phyloP scores from a whole-genome alignment of 2,329 filamentous ascomycete species.

The Colletotrichum graminicola region DNA sequence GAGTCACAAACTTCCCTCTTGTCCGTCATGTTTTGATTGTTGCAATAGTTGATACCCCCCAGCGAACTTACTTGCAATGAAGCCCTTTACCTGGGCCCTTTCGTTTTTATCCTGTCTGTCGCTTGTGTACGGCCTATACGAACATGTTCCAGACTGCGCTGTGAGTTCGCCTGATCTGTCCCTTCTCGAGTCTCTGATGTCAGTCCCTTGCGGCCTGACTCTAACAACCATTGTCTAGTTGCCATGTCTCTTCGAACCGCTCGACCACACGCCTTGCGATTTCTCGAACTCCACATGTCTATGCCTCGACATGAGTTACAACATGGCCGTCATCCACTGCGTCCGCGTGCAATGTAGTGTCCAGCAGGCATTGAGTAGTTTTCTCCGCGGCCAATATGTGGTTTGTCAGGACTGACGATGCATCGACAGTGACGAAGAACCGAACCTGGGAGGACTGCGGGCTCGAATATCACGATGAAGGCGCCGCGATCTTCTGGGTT shows the following conservation, averaged over 20 bases:
- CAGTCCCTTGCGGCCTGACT: not conserved
- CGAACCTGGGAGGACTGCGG: conserved; percentile 30
- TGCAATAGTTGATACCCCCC: not conserved
- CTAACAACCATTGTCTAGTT: not conserved
- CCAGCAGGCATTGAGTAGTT: conserved; percentile 29
- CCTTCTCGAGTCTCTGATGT: no score
- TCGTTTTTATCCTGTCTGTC: conserved; percentile 17
- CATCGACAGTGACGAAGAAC: conserved; percentile 25
- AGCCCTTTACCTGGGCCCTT: conserved; percentile 11
- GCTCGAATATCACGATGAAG: conserved; percentile 26
- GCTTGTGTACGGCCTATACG: conserved; percentile 30
- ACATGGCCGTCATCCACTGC: conserved; percentile 36
- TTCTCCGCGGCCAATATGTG: not conserved
- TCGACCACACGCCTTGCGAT: conserved; percentile 32
- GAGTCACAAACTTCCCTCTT: not conserved
- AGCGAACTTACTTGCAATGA: conserved; percentile 11
- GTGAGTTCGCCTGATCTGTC: not conserved
- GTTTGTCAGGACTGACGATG: not conserved
- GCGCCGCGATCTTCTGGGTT: conserved; percentile 3
- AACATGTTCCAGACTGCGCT: conserved; percentile 32
- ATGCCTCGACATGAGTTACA: conserved; percentile 33
- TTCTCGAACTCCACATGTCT: conserved; percentile 29
- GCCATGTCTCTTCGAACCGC: conserved; percentile 27
- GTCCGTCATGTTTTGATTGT: conserved; percentile 27
- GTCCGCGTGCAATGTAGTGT: conserved; percentile 35